Percentiles rank a stretch among this genome's conserved stretches.
phyloP scores from a whole-genome alignment of 2,329 filamentous ascomycete species.

The Alternaria incomplexa region DNA sequence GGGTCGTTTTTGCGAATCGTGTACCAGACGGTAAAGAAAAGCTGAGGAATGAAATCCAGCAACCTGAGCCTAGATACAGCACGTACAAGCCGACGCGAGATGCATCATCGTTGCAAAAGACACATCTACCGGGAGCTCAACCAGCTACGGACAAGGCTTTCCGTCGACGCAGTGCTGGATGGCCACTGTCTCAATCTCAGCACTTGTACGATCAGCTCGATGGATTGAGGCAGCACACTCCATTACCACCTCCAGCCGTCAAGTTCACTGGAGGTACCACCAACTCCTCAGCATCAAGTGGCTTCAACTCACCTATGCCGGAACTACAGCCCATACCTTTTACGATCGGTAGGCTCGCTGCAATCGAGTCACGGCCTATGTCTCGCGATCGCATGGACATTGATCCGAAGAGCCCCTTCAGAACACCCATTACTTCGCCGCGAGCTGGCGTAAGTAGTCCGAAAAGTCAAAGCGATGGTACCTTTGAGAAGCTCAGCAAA shows the following conservation, averaged over 20 bases:
- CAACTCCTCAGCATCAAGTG: constrained; percentile 27
- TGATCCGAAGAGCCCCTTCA: constrained; percentile 33
- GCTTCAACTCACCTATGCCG: constrained; percentile 32
- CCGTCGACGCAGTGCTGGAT: constrained; percentile 42
- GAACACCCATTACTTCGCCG: constrained; percentile 28
- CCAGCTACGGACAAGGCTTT: constrained; percentile 34
- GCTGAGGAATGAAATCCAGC: constrained; percentile 85
- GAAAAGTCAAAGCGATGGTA: constrained; percentile 22
- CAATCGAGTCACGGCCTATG: constrained; percentile 38
- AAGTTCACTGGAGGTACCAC: constrained; percentile 37
- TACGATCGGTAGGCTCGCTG: constrained; percentile 43
- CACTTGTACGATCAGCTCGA: constrained; percentile 37
- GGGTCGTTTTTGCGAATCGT: constrained; percentile 95
- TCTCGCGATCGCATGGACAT: constrained; percentile 44
- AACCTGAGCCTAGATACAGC: constrained; percentile 85
- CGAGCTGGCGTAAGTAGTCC: constrained; percentile 23
- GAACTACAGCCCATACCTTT: constrained; percentile 62
- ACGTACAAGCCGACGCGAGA: constrained; percentile 74
- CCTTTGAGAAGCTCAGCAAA: constrained; percentile 72
- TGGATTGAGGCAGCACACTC: constrained; percentile 28
- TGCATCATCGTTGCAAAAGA: constrained; percentile 29
- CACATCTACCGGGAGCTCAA: constrained; percentile 28
- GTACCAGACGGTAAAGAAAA: constrained; percentile 96
- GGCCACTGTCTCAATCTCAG: constrained; percentile 35
- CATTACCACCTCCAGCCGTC: constrained; percentile 42